A percentile compares a stretch with the other conserved stretches of the same genome.
These are phyloP conservation scores for Boletus mariae DNA, from an alignment of 1,284 basidiomycete species.

Conservation along the genomic window DNA sequence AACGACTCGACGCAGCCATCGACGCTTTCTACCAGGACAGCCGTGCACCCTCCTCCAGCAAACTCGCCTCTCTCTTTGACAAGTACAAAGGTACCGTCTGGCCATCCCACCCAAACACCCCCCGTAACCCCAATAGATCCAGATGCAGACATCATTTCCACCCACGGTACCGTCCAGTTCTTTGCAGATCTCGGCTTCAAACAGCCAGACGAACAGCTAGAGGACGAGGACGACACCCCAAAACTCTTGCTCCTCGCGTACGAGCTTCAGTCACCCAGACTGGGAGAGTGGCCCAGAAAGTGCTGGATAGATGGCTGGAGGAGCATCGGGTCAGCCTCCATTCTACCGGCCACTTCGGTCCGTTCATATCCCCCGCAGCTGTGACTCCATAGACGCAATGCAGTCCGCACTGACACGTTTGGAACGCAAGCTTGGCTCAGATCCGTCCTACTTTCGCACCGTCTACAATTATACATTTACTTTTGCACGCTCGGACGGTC, in stretches of 20 bases:
- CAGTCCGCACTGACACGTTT: conserved; percentile 55
- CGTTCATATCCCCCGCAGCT: conserved; percentile 40
- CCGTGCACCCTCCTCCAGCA: conserved; percentile 46
- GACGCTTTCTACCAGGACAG: conserved; percentile 69
- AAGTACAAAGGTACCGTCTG: conserved; percentile 64
- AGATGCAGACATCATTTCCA: conserved; percentile 56
- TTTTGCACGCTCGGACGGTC: conserved; percentile 77
- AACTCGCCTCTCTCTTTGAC: conserved; percentile 67
- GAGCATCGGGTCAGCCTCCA: conserved; percentile 49
- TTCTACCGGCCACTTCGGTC: conserved; percentile 4
- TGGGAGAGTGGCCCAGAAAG: conserved; percentile 74
- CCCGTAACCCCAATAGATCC: conserved; percentile 39
- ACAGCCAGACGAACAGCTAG: conserved; percentile 47
- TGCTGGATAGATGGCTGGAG: conserved; percentile 86
- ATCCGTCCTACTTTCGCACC: conserved; percentile 76
- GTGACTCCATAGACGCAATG: conserved; percentile 73
- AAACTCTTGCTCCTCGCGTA: conserved; percentile 69
- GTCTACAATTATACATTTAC: conserved; percentile 91
- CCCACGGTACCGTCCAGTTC: conserved; percentile 73
- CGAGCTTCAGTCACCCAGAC: conserved; percentile 67
- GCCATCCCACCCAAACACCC: not conserved
- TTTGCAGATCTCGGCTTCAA: conserved; percentile 40
- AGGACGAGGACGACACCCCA: conserved; percentile 71
- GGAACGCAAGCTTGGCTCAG: conserved; percentile 60
- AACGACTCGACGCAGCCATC: conserved; percentile 69